phyloP scores from a whole-genome alignment of 495 filamentous ascomycete genomes.

The Astrothelium macrocarpum region DNA sequence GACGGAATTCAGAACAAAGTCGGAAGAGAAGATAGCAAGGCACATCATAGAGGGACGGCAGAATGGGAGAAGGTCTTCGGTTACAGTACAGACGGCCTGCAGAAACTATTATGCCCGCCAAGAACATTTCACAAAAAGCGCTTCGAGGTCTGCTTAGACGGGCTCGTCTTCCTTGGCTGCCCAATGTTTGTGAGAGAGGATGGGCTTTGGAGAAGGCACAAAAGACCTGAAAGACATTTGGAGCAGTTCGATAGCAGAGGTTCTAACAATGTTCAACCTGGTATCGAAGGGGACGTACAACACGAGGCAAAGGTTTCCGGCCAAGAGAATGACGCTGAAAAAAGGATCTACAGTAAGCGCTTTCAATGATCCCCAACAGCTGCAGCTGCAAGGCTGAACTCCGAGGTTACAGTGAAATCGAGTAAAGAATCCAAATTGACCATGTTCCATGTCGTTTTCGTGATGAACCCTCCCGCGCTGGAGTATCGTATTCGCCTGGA shows the following conservation, averaged over 20 bases:
- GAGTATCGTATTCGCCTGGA: slow-evolving; percentile 65
- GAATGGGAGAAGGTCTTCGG: slow-evolving; percentile 75
- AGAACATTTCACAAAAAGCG: slow-evolving; percentile 72
- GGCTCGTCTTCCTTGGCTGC: slow-evolving; percentile 73
- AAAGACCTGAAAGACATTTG: slow-evolving; percentile 47
- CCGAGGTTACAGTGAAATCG: background rate
- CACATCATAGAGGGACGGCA: background rate
- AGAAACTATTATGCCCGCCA: slow-evolving; percentile 72
- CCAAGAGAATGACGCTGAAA: background rate
- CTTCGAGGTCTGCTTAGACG: slow-evolving; percentile 81
- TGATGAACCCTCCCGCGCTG: slow-evolving; percentile 65
- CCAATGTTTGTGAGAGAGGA: slow-evolving; percentile 81
- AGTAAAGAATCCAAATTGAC: slow-evolving; percentile 45
- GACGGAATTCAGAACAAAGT: background rate
- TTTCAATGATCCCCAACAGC: background rate
- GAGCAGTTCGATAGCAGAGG: slow-evolving; percentile 27
- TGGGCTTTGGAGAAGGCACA: slow-evolving; percentile 74
- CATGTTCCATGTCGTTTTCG: slow-evolving; percentile 96
- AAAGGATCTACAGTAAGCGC: background rate
- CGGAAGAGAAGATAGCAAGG: background rate
- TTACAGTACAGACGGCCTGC: slow-evolving; percentile 65
- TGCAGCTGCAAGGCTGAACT: background rate
- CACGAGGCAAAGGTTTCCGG: slow-evolving; percentile 1
- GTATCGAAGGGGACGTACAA: background rate
- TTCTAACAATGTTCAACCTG: background rate